A percentile compares a stretch with the other conserved stretches of the same genome.
Evolutionary conservation across 2,329 filamentous ascomycete species (phyloP).

Genomic region (Colletotrichum salicis): DNA sequence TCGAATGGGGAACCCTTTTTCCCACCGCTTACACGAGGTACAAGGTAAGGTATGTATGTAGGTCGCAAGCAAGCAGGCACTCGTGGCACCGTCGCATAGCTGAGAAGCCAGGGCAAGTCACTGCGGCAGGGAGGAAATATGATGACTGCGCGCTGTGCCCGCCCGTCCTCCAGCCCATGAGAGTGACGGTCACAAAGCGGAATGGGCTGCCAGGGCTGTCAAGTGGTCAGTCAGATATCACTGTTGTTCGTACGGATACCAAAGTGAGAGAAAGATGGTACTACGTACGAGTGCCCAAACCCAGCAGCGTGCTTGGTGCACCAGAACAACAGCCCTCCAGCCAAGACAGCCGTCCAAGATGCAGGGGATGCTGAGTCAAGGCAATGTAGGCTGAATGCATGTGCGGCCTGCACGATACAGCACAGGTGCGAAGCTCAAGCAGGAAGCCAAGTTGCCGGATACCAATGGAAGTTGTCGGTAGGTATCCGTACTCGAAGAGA

Average conservation of each 20-base stretch:
- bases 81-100: not conserved
- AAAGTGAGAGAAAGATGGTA: not conserved
- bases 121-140: not conserved
- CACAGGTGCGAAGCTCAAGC: not conserved
- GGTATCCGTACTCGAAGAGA: not conserved
- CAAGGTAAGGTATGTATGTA: not conserved
- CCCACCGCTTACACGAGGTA: not conserved
- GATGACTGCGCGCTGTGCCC: too few species aligned
- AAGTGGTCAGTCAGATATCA: not conserved
- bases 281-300: not conserved
- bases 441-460: not conserved
- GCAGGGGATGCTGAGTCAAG: slow-evolving; percentile 24
- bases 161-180: too few species aligned
- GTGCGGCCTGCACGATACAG: not conserved
- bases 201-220: too few species aligned
- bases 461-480: not conserved
- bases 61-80: not conserved
- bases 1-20: not conserved
- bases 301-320: not conserved
- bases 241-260: not conserved
- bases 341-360: slow-evolving; percentile 1
- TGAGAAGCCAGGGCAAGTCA: not conserved
- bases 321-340: not conserved
- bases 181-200: too few species aligned
- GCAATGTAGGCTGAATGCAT: slow-evolving; percentile 24